phyloP scores from a whole-genome alignment of 371 early-diverging fungal genomes.

The Furculomyces boomerangus region DNA sequence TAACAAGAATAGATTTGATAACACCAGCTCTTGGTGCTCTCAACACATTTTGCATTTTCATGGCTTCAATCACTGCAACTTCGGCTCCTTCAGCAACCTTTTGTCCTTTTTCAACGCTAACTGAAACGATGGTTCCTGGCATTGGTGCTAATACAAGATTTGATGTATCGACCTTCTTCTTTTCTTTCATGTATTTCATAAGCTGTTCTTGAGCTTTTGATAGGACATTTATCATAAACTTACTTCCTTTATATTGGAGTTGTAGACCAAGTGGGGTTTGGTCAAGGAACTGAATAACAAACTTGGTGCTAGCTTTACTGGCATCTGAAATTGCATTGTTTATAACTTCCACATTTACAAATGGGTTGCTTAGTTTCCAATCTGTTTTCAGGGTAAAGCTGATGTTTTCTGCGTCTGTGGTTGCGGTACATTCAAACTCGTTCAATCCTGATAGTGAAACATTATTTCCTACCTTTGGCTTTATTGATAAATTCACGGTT shows the following conservation, averaged over 20 bases:
- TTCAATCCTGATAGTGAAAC: conserved; percentile 7
- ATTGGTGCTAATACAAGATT: conserved; percentile 71
- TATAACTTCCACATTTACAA: conserved; percentile 36
- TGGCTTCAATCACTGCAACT: conserved; percentile 82
- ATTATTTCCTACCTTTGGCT: background rate
- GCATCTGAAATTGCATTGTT: background rate
- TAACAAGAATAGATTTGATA: conserved; percentile 55
- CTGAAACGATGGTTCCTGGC: conserved; percentile 78
- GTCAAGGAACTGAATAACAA: conserved; percentile 66
- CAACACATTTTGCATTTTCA: conserved; percentile 97
- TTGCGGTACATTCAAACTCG: conserved; percentile 4
- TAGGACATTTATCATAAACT: conserved; percentile 50
- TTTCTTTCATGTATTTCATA: conserved; percentile 51
- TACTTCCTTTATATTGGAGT: conserved; percentile 68
- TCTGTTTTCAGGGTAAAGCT: conserved; percentile 20
- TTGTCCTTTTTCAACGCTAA: conserved; percentile 72
- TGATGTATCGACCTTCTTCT: conserved; percentile 48
- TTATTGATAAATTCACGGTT: conserved; percentile 8
- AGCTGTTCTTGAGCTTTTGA: conserved; percentile 40
- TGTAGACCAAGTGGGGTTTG: conserved; percentile 51
- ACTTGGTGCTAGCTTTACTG: background rate
- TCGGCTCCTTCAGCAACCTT: conserved; percentile 66
- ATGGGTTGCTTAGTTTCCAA: conserved; percentile 58
- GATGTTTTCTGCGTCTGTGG: background rate
- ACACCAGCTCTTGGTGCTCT: conserved; percentile 65